Evolutionary conservation across 1,284 basidiomycete species (phyloP), one percentile per base, ranked within the genome.

Genomic region (Irpex sp.): DNA sequence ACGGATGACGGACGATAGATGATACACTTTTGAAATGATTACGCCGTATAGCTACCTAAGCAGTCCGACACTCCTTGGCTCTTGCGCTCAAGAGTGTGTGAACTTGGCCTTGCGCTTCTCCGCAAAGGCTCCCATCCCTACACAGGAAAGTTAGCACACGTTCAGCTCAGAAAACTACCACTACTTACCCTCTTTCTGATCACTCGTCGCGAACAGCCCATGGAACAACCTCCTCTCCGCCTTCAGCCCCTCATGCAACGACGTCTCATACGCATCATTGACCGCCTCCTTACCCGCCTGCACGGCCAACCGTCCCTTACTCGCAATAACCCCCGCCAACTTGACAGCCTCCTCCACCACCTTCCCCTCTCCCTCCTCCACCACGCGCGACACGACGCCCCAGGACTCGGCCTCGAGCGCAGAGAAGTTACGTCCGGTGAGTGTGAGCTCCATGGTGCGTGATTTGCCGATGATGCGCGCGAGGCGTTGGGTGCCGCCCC

Each of bases 201-300:
- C 97, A 66, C 91, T 86, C 51, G 97, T 98, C 15, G 95, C 95
- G 71, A 99, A 99, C 67, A 97, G 78, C 59, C 88, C 84, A 71
- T 98, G 93, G 91, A 98, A 98, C 59, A 97, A 79, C 68, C 95
- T 83, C 66, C 95, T 84, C 78, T 99, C 97, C 69, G 96, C 89
- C 66, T 88, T 83, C 68, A 98, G 77, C 1, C 97, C 97, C 74
- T 98, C 92, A 8, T 83, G 78, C 58, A 99, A 81, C 4, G 86
- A 84, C 66, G 95, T 77, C 72, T 99, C 96, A 70, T 89, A 92
- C 38, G 96, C 94, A 52, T 89, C 92, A 77, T 98, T 97, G 68
- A 98, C 93, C 31, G 92, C 93, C 78, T 99, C 97, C 80, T 99
- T 99, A 62, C 85, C 95, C 57, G 96, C 96, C 76, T 94, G 89